Evolutionary conservation across 805 yeast species (phyloP).

Genomic region (Candida quercuum): DNA sequence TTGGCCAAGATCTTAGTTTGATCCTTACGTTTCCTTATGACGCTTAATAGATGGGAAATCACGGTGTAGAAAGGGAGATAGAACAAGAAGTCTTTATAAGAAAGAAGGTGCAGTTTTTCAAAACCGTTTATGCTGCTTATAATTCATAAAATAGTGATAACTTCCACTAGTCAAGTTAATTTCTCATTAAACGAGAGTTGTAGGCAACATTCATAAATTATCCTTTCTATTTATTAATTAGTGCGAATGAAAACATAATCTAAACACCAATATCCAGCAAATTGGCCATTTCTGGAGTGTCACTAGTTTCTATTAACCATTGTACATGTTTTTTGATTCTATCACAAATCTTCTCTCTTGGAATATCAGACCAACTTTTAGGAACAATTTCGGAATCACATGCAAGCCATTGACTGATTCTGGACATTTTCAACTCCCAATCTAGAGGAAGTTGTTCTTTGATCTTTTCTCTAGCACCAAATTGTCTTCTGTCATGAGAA

Average conservation of each 20-base stretch:
- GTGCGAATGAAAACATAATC: not conserved
- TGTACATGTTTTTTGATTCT: conserved; percentile 23
- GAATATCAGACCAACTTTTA: conserved; percentile 20
- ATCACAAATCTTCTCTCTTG: conserved; percentile 17
- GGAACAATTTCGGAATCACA: conserved; percentile 24
- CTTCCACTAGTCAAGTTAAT: too few relatives aligned
- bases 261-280: conserved; percentile 19
- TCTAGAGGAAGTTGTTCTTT: conserved; percentile 16
- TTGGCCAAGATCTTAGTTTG: too few relatives aligned
- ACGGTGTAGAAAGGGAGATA: too few relatives aligned
- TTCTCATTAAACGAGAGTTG: too few relatives aligned
- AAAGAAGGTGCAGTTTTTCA: too few relatives aligned
- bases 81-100: too few relatives aligned
- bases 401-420: conserved; percentile 25
- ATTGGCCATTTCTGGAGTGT: conserved; percentile 23
- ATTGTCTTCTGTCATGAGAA: conserved; percentile 23
- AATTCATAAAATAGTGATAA: too few relatives aligned
- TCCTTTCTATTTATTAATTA: not conserved
- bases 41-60: too few relatives aligned
- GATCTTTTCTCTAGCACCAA: conserved; percentile 22
- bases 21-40: too few relatives aligned
- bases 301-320: conserved; percentile 23
- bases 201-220: too few relatives aligned
- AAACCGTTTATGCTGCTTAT: too few relatives aligned
- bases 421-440: conserved; percentile 23